Evolutionary conservation across 2,329 filamentous ascomycete genomes (phyloP).

Genomic region (Emydomyces testavorans): DNA sequence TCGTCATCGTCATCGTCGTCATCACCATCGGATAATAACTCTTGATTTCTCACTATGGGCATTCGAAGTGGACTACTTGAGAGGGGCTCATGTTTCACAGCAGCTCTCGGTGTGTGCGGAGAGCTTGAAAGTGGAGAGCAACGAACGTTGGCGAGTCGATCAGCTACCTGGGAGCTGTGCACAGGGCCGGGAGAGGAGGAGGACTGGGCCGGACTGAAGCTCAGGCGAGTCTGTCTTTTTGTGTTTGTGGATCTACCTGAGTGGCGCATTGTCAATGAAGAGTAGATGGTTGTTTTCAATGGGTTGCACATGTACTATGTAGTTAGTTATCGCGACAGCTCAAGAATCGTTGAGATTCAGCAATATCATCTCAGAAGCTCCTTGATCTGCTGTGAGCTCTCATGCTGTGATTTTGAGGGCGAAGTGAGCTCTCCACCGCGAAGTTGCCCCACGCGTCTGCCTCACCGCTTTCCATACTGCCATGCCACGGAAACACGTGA

Average conservation of each 20-base stretch:
- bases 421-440: not conserved
- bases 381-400: too few species aligned
- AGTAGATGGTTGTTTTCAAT: too few species aligned
- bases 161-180: constrained; percentile 12
- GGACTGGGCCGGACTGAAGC: constrained; percentile 30
- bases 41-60: not conserved
- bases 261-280: constrained; percentile 6
- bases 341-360: not conserved
- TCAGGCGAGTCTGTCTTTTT: constrained; percentile 31
- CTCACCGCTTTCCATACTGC: not conserved
- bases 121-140: constrained; percentile 3
- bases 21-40: constrained; percentile 1
- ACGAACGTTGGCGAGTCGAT: constrained; percentile 9
- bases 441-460: not conserved
- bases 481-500: constrained; percentile 5
- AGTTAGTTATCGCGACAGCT: too few species aligned
- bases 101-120: not conserved
- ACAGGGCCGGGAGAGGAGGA: constrained; percentile 20
- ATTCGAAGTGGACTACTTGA: not conserved
- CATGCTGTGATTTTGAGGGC: too few species aligned
- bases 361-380: too few species aligned
- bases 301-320: too few species aligned
- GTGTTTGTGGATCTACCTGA: not conserved
- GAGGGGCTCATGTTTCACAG: not conserved
- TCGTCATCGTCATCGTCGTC: constrained; percentile 8